Percentiles rank a stretch among this genome's conserved stretches.
These are phyloP conservation scores for Tetrapyrgos nigripes DNA, from an alignment of 1,284 basidiomycete species.

Conservation along the genomic window DNA sequence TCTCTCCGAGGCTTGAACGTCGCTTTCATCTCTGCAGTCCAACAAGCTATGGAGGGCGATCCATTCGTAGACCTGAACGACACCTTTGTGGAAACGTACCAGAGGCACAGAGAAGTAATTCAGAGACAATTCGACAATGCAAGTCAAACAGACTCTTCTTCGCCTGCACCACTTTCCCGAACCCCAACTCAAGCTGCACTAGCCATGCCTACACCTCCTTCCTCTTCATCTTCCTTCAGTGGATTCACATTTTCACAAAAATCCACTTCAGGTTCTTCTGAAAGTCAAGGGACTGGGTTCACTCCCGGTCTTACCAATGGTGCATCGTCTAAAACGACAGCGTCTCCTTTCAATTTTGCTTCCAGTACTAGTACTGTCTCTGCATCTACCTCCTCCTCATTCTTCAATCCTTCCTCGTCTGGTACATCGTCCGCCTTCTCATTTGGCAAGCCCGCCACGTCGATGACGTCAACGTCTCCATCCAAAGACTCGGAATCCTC, in stretches of 20 bases:
- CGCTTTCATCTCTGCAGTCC: constrained; percentile 70
- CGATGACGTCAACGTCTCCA: not conserved
- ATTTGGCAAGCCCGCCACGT: constrained; percentile 15
- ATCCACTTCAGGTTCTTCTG: constrained; percentile 17
- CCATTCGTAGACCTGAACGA: constrained; percentile 78
- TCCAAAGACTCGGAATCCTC: constrained; percentile 1
- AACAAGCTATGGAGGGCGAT: constrained; percentile 71
- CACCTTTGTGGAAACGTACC: constrained; percentile 70
- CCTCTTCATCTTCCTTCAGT: constrained; percentile 36
- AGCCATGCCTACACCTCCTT: constrained; percentile 51
- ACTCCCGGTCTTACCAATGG: constrained; percentile 19
- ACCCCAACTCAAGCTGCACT: constrained; percentile 23
- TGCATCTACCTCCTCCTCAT: constrained; percentile 15
- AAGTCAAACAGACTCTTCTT: constrained; percentile 26
- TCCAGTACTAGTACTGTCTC: constrained; percentile 9
- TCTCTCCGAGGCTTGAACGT: constrained; percentile 83
- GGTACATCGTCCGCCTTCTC: constrained; percentile 19
- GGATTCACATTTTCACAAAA: constrained; percentile 27
- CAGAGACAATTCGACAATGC: constrained; percentile 62
- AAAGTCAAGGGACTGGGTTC: constrained; percentile 22
- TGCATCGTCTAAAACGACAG: constrained; percentile 13
- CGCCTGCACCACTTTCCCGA: constrained; percentile 8
- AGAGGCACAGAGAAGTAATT: constrained; percentile 59
- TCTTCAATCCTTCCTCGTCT: constrained; percentile 15
- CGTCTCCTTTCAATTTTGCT: constrained; percentile 30